A percentile compares a stretch with the other conserved stretches of the same genome.
Conservation (phyloP, 768 basidiomycete species). For the Panaeolus cyanescens region DNA sequence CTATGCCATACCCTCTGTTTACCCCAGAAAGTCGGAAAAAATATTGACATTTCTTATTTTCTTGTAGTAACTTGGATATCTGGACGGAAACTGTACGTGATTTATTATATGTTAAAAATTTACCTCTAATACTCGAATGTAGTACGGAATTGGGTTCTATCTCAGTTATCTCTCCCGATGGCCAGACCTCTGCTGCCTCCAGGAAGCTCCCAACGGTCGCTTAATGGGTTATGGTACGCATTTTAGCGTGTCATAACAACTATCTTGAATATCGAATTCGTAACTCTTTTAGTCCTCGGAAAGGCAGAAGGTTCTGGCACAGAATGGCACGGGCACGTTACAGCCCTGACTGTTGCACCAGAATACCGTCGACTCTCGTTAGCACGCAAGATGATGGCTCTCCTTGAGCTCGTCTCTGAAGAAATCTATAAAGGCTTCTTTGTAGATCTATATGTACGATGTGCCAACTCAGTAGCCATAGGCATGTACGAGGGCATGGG, state of each 20-base stretch:
- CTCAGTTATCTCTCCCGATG: conserved; percentile 86
- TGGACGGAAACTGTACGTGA: conserved; percentile 93
- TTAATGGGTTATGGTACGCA: conserved; percentile 92
- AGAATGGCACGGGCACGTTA: conserved; percentile 95
- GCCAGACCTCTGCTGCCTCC: conserved; percentile 88
- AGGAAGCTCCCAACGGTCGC: conserved; percentile 77
- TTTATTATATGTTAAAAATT: not conserved
- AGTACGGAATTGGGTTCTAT: conserved; percentile 92
- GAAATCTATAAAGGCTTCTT: conserved; percentile 82
- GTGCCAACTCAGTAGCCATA: conserved; percentile 82
- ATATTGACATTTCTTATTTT: not conserved
- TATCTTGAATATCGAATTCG: not conserved
- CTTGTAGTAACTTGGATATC: conserved; percentile 81
- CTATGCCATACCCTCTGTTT: not conserved
- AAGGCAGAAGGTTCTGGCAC: conserved; percentile 80
- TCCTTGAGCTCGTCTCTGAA: conserved; percentile 86
- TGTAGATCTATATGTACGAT: conserved; percentile 95
- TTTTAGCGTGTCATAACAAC: conserved; percentile 3
- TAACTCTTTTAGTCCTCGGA: conserved; percentile 70
- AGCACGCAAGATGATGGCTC: conserved; percentile 82
- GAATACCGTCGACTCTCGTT: conserved; percentile 88
- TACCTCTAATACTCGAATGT: not conserved
- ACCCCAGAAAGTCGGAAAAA: not conserved
- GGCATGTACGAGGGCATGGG: conserved; percentile 91
- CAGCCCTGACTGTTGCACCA: conserved; percentile 92